A percentile compares a stretch with the other conserved stretches of the same genome.
Evolutionary conservation across 2,329 filamentous ascomycete genomes (phyloP).

Genomic region (Claviceps pazoutovae): DNA sequence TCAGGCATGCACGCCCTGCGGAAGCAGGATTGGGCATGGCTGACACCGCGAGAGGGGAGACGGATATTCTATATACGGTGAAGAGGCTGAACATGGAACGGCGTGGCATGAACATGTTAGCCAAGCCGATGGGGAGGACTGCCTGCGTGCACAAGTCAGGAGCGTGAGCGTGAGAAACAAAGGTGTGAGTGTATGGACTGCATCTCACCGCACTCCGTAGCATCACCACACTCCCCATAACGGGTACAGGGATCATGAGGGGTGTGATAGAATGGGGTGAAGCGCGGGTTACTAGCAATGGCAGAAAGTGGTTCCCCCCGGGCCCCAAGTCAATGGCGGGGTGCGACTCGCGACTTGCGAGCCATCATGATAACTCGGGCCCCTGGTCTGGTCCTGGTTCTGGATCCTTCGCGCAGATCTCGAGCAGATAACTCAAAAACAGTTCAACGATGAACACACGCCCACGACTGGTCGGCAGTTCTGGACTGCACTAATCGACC

Average conservation of each 20-base stretch:
- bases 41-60: not conserved
- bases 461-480: not conserved
- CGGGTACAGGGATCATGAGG: constrained; percentile 1
- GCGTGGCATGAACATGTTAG: not conserved
- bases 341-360: not conserved
- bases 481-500: not conserved
- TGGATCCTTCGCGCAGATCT: not conserved
- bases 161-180: not conserved
- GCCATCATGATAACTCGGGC: not conserved
- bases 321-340: not conserved
- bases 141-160: not conserved
- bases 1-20: constrained; percentile 6
- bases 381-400: not conserved
- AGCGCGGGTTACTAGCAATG: not conserved
- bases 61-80: constrained; percentile 3
- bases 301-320: not conserved
- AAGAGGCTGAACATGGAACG: not conserved
- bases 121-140: not conserved
- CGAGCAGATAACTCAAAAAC: not conserved
- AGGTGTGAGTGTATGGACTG: not conserved
- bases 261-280: not conserved
- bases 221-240: not conserved
- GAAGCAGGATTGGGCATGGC: not conserved
- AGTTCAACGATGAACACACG: not conserved
- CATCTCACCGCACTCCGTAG: not conserved